Conservation (phyloP, 2,329 filamentous ascomycete genomes). For the Calonectria pteridis region DNA sequence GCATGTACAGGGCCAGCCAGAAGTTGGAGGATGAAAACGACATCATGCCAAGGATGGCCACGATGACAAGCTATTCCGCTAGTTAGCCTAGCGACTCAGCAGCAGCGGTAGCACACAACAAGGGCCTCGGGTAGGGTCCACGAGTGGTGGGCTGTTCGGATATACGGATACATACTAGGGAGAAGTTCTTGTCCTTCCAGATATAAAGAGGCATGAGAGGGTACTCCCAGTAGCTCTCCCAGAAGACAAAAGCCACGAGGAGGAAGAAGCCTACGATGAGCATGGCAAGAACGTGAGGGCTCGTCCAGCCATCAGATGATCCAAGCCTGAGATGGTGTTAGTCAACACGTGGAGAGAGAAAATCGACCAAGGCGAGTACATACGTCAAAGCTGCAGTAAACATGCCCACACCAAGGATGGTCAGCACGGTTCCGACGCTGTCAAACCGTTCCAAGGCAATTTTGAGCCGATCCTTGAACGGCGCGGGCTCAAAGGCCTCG, state of each 20-base stretch:
- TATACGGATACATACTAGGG: slow-evolving; percentile 58
- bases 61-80: slow-evolving; percentile 61
- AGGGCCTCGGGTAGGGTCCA: not conserved
- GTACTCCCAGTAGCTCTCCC: slow-evolving; percentile 67
- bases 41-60: slow-evolving; percentile 71
- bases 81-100: slow-evolving; percentile 6
- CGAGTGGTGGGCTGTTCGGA: not conserved
- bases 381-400: slow-evolving; percentile 72
- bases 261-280: slow-evolving; percentile 70
- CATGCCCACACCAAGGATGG: slow-evolving; percentile 74
- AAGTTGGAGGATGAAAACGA: slow-evolving; percentile 72
- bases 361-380: slow-evolving; percentile 41
- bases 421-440: slow-evolving; percentile 69
- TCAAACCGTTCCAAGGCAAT: slow-evolving; percentile 69
- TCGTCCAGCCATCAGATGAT: slow-evolving; percentile 72
- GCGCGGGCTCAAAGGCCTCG: slow-evolving; percentile 56
- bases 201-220: slow-evolving; percentile 67
- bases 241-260: slow-evolving; percentile 69
- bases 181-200: slow-evolving; percentile 75
- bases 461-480: slow-evolving; percentile 34
- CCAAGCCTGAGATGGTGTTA: slow-evolving; percentile 61
- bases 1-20: slow-evolving; percentile 75
- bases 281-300: slow-evolving; percentile 71
- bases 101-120: not conserved
- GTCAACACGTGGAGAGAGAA: not conserved